Base-by-base conservation (phyloP, 2,329 filamentous ascomycete species). In the Aureobasidium sp. region DNA sequence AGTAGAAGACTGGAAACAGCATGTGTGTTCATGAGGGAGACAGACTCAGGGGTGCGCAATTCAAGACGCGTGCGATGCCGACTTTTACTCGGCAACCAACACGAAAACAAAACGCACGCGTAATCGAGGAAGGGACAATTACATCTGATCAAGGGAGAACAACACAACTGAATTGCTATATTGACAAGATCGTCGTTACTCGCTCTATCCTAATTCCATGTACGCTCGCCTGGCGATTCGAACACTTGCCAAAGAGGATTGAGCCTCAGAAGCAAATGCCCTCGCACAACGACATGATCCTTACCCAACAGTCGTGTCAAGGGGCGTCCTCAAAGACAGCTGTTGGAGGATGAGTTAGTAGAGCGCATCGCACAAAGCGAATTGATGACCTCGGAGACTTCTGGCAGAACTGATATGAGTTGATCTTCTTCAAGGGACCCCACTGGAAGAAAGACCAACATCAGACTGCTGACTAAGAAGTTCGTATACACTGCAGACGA, bases 331-430 rank as follows among this genome's bases (percentile, higher is more conserved):
- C 52, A 37, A 34, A 32, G 39, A 27, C 27, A 8, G 36, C 10
- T 30, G 16, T 21, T 45, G 53, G 53, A 57, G 41, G 41, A 45
- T 27, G n/a, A 16, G 25, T 41, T 36, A 34, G 41, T 41, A 45
- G 41, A 57, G 53, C 53, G 41, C 53, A 36, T 25, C 53, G 25
- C 53, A 57, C 53, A 57, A 57, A 47, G 41, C 25, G 53, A 45
- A 57, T 57, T 57, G 53, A 57, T 57, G 39, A 27, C 39, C 39
- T 32, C 13, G 11, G 39, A 45, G n/a, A 42, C 42, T 57, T 47
- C 30, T 44, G 21, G 29, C 41, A 44, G 25, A 57, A 8, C 16
- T 34, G 53, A 42, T 32, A 32, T 32, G 37, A 42, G 36, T 42
- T 42, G 15, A 32, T 48, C 45, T 30, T 48, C 45, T 48, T 48